A percentile compares a stretch with the other conserved stretches of the same genome.
Conservation (phyloP, 345 rosid species). For the Orychophragmus violaceus region DNA sequence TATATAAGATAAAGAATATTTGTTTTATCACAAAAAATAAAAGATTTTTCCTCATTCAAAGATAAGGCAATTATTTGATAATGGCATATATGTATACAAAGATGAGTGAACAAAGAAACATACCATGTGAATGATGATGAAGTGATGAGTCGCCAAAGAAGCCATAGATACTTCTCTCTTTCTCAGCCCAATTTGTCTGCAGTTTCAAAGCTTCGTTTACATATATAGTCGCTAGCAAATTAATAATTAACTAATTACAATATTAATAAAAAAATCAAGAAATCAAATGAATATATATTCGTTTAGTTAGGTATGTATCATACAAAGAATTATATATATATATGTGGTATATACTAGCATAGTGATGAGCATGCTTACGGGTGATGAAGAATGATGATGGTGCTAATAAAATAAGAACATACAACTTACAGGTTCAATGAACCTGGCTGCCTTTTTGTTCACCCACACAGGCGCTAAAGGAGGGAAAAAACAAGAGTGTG, state of each 20-base stretch:
- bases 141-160: background rate
- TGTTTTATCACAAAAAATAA: background rate
- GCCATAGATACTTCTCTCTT: slow-evolving; percentile 7
- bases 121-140: slow-evolving; percentile 2
- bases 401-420: slow-evolving; percentile 17
- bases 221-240: background rate
- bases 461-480: slow-evolving; percentile 10
- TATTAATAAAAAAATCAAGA: background rate
- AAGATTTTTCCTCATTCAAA: background rate
- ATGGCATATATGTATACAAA: background rate
- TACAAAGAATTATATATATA: background rate
- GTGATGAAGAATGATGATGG: slow-evolving; percentile 7
- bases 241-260: background rate
- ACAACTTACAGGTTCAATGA: slow-evolving; percentile 26
- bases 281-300: background rate
- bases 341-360: background rate
- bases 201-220: slow-evolving; percentile 14
- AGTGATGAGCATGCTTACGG: slow-evolving; percentile 14
- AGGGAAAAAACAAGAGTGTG: slow-evolving; percentile 7
- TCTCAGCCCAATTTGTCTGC: slow-evolving; percentile 8
- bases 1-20: too few relatives aligned
- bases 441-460: slow-evolving; percentile 24
- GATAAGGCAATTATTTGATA: background rate
- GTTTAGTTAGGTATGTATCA: slow-evolving; percentile 4
- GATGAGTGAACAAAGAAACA: background rate